Conservation (phyloP, 2,329 filamentous ascomycete genomes). For the Stemphylium beticola region DNA sequence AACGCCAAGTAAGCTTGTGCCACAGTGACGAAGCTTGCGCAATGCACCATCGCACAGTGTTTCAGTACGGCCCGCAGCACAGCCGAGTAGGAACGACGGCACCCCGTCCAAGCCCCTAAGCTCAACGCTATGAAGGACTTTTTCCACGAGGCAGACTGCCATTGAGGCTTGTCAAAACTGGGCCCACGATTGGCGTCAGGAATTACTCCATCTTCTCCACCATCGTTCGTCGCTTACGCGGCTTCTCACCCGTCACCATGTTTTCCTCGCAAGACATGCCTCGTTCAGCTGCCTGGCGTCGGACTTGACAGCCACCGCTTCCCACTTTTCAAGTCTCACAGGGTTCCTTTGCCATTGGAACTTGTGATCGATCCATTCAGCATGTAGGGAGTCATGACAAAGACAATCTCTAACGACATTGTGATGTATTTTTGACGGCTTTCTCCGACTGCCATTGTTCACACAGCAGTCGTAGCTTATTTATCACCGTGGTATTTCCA, state of each 20-base stretch:
- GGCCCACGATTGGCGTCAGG: no score
- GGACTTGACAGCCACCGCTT: neutral
- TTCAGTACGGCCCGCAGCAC: slow-evolving; percentile 15
- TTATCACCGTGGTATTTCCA: no score
- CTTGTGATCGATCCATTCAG: no score
- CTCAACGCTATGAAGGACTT: neutral
- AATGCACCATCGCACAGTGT: slow-evolving; percentile 7
- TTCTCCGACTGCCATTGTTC: no score
- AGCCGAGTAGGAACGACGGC: slow-evolving; percentile 5
- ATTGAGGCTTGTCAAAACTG: neutral
- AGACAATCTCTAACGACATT: no score
- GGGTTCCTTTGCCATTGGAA: no score
- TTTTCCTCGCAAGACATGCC: neutral
- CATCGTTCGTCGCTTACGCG: neutral
- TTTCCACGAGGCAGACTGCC: slow-evolving; percentile 1
- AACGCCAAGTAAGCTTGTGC: neutral
- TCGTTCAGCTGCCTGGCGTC: neutral
- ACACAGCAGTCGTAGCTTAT: no score
- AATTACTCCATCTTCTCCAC: neutral
- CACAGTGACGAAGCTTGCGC: slow-evolving; percentile 4
- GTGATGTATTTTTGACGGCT: no score
- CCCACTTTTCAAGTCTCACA: no score
- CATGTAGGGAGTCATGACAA: no score
- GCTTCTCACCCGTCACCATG: neutral
- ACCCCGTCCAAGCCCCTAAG: slow-evolving; percentile 1